Conservation (phyloP, 768 basidiomycete genomes). For the Boletus rex-veris region DNA sequence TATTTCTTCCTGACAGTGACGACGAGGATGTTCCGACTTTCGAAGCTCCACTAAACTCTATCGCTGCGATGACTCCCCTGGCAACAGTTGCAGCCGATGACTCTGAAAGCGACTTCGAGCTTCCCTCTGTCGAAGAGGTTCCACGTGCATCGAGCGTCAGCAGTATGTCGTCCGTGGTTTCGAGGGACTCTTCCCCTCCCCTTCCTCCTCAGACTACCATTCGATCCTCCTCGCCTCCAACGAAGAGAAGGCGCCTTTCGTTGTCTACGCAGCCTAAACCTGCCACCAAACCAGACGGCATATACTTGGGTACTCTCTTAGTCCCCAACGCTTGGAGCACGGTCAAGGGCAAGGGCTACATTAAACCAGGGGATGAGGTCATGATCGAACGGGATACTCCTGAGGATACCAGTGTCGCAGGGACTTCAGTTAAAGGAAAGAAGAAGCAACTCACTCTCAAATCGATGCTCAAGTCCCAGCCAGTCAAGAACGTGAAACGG, state of each 20-base stretch:
- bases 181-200: conserved; percentile 29
- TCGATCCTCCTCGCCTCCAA: conserved; percentile 32
- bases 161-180: conserved; percentile 33
- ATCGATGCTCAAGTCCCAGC: conserved; percentile 61
- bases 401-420: conserved; percentile 27
- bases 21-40: conserved; percentile 35
- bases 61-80: conserved; percentile 19
- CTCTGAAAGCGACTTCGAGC: conserved; percentile 34
- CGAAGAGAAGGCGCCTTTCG: conserved; percentile 54
- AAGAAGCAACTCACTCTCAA: conserved; percentile 67
- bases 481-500: conserved; percentile 45
- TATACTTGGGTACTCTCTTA: conserved; percentile 65
- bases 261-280: conserved; percentile 16
- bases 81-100: conserved; percentile 34
- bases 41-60: not conserved
- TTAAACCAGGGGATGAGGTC: conserved; percentile 61
- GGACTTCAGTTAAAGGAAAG: conserved; percentile 30
- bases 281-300: conserved; percentile 23
- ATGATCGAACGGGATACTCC: conserved; percentile 52
- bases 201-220: conserved; percentile 16
- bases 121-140: conserved; percentile 30
- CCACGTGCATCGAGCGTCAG: conserved; percentile 42
- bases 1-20: conserved; percentile 44
- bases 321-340: conserved; percentile 79
- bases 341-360: conserved; percentile 67